Base-by-base conservation (phyloP, 2,329 filamentous ascomycete species). In the Fusarium sp. region DNA sequence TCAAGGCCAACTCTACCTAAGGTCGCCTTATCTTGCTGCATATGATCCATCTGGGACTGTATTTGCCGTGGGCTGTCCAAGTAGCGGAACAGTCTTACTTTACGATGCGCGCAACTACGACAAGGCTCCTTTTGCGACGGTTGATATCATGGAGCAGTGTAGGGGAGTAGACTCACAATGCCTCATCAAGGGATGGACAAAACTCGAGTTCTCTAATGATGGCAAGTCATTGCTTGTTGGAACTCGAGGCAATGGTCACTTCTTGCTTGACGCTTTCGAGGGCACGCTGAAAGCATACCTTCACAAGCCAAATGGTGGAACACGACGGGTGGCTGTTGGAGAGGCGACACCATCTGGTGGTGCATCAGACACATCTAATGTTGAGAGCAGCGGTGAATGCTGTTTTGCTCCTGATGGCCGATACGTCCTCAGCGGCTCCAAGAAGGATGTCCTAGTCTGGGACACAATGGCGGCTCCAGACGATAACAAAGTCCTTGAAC, bases 21-120 rank as follows among this genome's bases (percentile, higher is more conserved):
- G 92, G 58, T 91, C 90, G 1, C 93, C 95, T 1, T 93, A 92
- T 73, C 90, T 99, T 17, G 89, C 93, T 20, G 92, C 95, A 6
- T 98, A 94, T 81, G 96, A 99, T 75, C 95, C 96, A 0, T 97
- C 94, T 1, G 96, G 94, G 7, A 92, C 91, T 34, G 92, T 98
- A 60, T 97, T 99, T 73, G 96, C 95, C 18, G 89, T 98, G 48
- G 96, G 91, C 6, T 97, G 92, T 1, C 92, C 95, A 6, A 87
- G 88, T 5, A 92, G 93, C 40, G 93, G 94, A 48, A 89, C 89
- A 5, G 85, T 99, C 48, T 85, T 98, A 17, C 89, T 99, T 48
- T 99, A 98, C 82, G 96, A 99, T 78, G 88, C 94, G 71, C 91
- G 95, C 71, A 97, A 97, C 78, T 98, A 93, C 81, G 93, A 97